These are phyloP conservation scores for Puccinellia tenuiflora DNA, from an alignment of 176 grass and related monocot genomes.

Conservation along the genomic window DNA sequence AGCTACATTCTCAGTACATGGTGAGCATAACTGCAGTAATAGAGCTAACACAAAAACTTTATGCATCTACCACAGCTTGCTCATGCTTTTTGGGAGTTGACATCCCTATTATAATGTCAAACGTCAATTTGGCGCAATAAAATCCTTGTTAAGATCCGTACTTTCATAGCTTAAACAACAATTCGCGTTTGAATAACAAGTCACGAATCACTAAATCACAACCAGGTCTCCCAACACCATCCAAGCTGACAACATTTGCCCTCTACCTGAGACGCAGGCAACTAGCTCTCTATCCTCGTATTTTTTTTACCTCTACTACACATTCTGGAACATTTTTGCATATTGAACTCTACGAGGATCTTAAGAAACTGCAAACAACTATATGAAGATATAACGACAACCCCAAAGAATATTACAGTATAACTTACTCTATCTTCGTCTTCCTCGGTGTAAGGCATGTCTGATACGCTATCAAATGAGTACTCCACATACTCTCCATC, in stretches of 20 bases:
- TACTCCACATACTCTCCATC: slow-evolving; percentile 85
- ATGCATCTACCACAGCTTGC: neutral
- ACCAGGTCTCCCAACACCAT: neutral
- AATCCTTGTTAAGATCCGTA: neutral
- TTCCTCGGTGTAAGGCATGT: slow-evolving; percentile 70
- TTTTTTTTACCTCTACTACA: neutral
- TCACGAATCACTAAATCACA: neutral
- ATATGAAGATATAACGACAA: neutral
- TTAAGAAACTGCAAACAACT: slow-evolving; percentile 2
- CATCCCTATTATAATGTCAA: neutral
- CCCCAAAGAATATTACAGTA: neutral
- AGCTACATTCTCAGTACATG: neutral
- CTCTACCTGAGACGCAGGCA: neutral
- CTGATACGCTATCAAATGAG: slow-evolving; percentile 71
- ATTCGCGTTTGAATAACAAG: neutral
- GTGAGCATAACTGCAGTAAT: neutral
- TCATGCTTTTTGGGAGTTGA: neutral
- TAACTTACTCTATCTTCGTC: slow-evolving; percentile 92
- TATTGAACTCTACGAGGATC: neutral
- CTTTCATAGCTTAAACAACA: neutral
- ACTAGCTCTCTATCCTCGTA: neutral
- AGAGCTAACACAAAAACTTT: neutral
- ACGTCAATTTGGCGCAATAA: neutral
- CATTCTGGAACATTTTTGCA: neutral
- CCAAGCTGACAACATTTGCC: neutral